Evolutionary conservation across 768 basidiomycete species (phyloP), one percentile per base, ranked within the genome.

Genomic region (Austroboletus festivus): DNA sequence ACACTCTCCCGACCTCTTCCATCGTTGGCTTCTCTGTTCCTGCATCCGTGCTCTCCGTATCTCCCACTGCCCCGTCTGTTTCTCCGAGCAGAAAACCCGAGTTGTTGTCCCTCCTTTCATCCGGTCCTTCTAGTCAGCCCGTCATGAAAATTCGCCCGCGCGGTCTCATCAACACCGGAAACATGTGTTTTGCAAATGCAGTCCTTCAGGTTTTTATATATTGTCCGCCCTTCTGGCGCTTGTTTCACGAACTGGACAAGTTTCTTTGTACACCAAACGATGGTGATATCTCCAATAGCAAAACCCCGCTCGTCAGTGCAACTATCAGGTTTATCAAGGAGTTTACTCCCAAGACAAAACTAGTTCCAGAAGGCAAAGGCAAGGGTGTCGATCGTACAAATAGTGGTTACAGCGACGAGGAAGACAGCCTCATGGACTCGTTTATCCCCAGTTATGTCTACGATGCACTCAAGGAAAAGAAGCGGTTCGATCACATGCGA

Each of bases 111-210:
- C 73, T 87, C n/a, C 71, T 88, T 1, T 79, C 69, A 9, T 66
- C 69, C 1, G 72, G 70, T 0, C 62, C 74, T 5, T 51, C 64
- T 5, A 52, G 54, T 4, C 59, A 54, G 1, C 46, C 56, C 10
- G 7, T 21, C 31, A 48, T 63, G 30, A 68, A 65, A 41, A 78
- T 89, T 28, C 72, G 75, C 7, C 82, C 90, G 1, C 76, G 94
- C 13, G 95, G 95, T 5, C 71, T 99, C 42, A 76, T 98, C 56
- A 99, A 99, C 68, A 86, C 82, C 3, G 94, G 95, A 1, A 99
- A 99, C 68, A 85, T 97, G 84, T 99, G 95, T 65, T 99, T 97
- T 62, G 93, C 93, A 23, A 99, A 97, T 60, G 83, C 93, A 0
- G 89, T 97, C 20, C 72, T 99, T 24, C 95, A 98, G 71, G 81